phyloP scores from a whole-genome alignment of 2,329 filamentous ascomycete genomes.

The Tympanopsis confertula region DNA sequence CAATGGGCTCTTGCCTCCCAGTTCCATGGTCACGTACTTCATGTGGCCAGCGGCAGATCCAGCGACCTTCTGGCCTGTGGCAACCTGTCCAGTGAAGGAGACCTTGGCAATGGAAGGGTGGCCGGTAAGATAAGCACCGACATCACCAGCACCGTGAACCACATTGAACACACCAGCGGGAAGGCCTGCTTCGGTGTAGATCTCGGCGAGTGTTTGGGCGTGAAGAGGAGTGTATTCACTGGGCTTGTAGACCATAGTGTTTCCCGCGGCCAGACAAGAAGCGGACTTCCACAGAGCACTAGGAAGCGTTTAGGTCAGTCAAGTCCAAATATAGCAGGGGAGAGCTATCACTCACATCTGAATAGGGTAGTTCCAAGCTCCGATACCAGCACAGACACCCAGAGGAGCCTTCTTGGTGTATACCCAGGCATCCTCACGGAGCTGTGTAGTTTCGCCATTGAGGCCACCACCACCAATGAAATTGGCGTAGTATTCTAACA shows the following conservation, averaged over 20 bases:
- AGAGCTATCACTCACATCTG: constrained; percentile 44
- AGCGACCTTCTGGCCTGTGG: constrained; percentile 73
- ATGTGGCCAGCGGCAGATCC: constrained; percentile 63
- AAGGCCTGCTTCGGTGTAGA: constrained; percentile 69
- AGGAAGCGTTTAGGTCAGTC: background rate
- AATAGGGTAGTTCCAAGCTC: constrained; percentile 86
- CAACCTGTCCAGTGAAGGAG: constrained; percentile 79
- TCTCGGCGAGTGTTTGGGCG: constrained; percentile 60
- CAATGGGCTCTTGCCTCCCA: constrained; percentile 76
- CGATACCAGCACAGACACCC: constrained; percentile 77
- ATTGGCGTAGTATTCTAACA: constrained; percentile 77
- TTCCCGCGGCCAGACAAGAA: constrained; percentile 73
- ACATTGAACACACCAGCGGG: constrained; percentile 81
- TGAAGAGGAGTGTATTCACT: constrained; percentile 83
- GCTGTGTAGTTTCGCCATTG: constrained; percentile 67
- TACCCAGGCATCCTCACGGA: constrained; percentile 68
- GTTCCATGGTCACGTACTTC: constrained; percentile 88
- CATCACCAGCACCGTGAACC: constrained; percentile 67
- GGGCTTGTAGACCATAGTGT: constrained; percentile 85
- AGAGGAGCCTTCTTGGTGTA: constrained; percentile 74
- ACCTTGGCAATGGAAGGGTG: constrained; percentile 72
- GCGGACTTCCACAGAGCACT: constrained; percentile 75
- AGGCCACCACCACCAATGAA: constrained; percentile 66
- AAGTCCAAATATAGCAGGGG: constrained; percentile 4
- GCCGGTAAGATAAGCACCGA: constrained; percentile 63